These are phyloP conservation scores for Lathyrus tuberosus DNA, from an alignment of 306 rosid genomes.

Conservation along the genomic window DNA sequence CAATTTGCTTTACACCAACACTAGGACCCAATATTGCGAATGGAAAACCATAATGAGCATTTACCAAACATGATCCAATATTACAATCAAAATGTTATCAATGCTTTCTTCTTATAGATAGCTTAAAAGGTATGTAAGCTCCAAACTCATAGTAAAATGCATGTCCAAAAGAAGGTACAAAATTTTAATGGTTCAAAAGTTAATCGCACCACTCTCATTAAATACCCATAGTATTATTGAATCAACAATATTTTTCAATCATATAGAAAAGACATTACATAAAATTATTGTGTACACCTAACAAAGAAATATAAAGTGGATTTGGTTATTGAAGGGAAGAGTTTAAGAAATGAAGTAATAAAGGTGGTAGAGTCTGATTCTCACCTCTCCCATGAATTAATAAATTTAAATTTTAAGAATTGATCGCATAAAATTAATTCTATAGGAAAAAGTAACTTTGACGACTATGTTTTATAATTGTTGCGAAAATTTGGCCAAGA, in stretches of 20 bases:
- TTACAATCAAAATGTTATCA: constrained; percentile 14
- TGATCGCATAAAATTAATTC: too few relatives aligned
- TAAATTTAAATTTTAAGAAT: too few relatives aligned
- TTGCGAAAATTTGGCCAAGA: too few relatives aligned
- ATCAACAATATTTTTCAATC: constrained; percentile 28
- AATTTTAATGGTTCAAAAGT: constrained; percentile 38
- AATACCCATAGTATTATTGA: not conserved
- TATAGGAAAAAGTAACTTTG: too few relatives aligned
- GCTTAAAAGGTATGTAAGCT: constrained; percentile 27
- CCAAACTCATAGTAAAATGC: constrained; percentile 29
- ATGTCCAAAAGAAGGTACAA: constrained; percentile 21
- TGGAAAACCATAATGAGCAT: constrained; percentile 39
- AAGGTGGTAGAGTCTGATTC: too few relatives aligned
- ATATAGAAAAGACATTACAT: constrained; percentile 31
- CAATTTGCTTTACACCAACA: constrained; percentile 27
- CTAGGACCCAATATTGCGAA: constrained; percentile 18
- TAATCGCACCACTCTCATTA: constrained; percentile 13
- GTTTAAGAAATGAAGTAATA: too few relatives aligned
- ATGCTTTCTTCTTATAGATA: constrained; percentile 37
- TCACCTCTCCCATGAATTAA: too few relatives aligned
- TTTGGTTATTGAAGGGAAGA: too few relatives aligned
- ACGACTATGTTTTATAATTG: too few relatives aligned
- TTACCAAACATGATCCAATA: constrained; percentile 41
- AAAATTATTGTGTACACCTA: constrained; percentile 27
- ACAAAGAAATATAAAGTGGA: too few relatives aligned